phyloP scores from a whole-genome alignment of 2,329 filamentous ascomycete genomes.

The Chalaropsis ovoidea region DNA sequence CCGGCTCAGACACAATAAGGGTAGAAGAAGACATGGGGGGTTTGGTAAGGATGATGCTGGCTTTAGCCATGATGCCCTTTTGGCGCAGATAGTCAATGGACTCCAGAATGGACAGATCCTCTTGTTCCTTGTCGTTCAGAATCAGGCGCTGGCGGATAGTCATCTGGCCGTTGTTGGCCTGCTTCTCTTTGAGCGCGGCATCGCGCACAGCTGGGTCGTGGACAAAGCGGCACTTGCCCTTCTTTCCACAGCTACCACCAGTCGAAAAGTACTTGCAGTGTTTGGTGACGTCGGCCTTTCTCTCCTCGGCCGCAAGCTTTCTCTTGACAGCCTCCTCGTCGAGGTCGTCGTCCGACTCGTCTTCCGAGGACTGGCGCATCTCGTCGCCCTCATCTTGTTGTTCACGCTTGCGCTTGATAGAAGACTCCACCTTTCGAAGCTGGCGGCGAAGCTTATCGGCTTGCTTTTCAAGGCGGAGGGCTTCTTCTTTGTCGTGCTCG shows the following conservation, averaged over 20 bases:
- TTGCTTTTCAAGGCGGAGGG: slow-evolving; percentile 40
- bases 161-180: slow-evolving; percentile 54
- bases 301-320: slow-evolving; percentile 31
- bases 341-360: slow-evolving; percentile 44
- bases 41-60: slow-evolving; percentile 24
- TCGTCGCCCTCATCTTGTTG: slow-evolving; percentile 58
- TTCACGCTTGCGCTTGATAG: slow-evolving; percentile 58
- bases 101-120: slow-evolving; percentile 55
- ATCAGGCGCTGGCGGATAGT: slow-evolving; percentile 56
- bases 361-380: slow-evolving; percentile 44
- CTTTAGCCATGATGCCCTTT: slow-evolving; percentile 42
- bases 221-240: slow-evolving; percentile 65
- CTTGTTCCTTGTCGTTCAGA: slow-evolving; percentile 58
- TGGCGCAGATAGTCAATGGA: slow-evolving; percentile 56
- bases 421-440: slow-evolving; percentile 60
- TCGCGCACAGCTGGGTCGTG: slow-evolving; percentile 55
- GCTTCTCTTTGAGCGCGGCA: slow-evolving; percentile 53
- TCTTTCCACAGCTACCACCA: slow-evolving; percentile 58
- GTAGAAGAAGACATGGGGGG: slow-evolving; percentile 21
- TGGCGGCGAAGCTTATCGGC: slow-evolving; percentile 54
- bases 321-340: slow-evolving; percentile 38
- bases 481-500: slow-evolving; percentile 48
- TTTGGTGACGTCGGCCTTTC: slow-evolving; percentile 51
- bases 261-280: slow-evolving; percentile 64
- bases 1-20: not conserved